Base-by-base conservation (phyloP, 2,329 filamentous ascomycete genomes). In the Thelonectria rubi region DNA sequence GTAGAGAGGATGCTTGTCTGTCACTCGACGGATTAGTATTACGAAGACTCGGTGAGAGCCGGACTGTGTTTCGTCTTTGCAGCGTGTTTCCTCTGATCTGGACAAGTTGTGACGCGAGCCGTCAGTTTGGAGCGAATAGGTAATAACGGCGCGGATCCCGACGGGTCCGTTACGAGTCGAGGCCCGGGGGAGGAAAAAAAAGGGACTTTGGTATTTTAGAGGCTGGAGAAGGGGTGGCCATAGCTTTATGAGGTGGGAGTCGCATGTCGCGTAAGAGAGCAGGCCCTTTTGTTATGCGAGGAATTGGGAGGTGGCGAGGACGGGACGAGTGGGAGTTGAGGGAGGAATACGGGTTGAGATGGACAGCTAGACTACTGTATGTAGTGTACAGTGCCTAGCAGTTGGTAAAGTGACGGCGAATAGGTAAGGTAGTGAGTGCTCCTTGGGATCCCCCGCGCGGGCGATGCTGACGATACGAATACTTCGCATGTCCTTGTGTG, bases 171-270 rank as follows among this genome's bases (percentile, higher is more conserved):
- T 34, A 43, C 40, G 39, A 30, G 10, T 30, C 26, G 26, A 30
- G 8, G 26, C 5, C 26, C 26, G 4, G 24, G 26, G 26, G 26
- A 8, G 26, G 8, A 30, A 30, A 9, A 15, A 20, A 51, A 61
- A 49, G 58, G 58, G 52, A 61, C 58, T 61, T 61, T 61, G 58
- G 58, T 61, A 48, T 47, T 59, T n/a, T 43, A 37, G 52, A 51
- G 51, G 58, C 42, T 48, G 47, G 52, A 48, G 30, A 47, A 46
- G n/a, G 21, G 40, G 45, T 52, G 53, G 51, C 32, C 51, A 55
- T 47, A 51, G 58, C 58, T 55, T 42, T 24, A 37, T 11, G 9
- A 8, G 12, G 47, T 21, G 34, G 17, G 47, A 30, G 50, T 34
- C n/a, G 43, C n/a, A 45, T 21, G 11, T 21, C 21, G 45, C 15